Percentiles rank a stretch among this genome's conserved stretches.
phyloP scores from a whole-genome alignment of 495 filamentous ascomycete genomes.

The Sabuloglossum arenarium region DNA sequence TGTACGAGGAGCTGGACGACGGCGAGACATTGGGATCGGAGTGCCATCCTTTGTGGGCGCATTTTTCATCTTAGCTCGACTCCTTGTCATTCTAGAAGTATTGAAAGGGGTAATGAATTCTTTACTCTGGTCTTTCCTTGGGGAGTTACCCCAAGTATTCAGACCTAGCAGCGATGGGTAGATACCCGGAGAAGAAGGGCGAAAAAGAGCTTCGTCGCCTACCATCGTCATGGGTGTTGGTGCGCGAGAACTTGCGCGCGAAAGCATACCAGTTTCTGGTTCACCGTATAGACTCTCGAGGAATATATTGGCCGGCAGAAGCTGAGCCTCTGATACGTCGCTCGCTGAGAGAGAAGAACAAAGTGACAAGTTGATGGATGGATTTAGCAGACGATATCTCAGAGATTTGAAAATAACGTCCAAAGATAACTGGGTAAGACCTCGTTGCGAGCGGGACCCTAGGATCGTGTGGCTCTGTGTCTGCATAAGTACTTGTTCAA shows the following conservation, averaged over 20 bases:
- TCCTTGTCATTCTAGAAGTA: conserved; percentile 8
- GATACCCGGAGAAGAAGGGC: conserved; percentile 11
- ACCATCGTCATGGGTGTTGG: conserved; percentile 54
- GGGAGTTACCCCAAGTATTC: conserved; percentile 1
- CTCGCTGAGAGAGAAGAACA: conserved; percentile 50
- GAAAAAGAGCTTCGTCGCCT: conserved; percentile 14
- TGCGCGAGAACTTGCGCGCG: conserved; percentile 43
- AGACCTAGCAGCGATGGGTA: conserved; percentile 14
- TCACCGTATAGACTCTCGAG: conserved; percentile 47
- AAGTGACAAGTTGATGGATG: conserved; percentile 32
- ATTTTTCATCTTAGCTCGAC: conserved; percentile 18
- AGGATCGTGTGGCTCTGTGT: conserved; percentile 87
- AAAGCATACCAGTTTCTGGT: conserved; percentile 39
- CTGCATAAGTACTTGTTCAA: not conserved
- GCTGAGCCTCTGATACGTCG: conserved; percentile 64
- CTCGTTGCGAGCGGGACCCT: conserved; percentile 66
- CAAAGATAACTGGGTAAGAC: conserved; percentile 76
- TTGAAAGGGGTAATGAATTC: conserved; percentile 8
- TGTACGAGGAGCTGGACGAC: conserved; percentile 36
- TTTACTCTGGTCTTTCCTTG: conserved; percentile 2
- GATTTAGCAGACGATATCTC: conserved; percentile 36
- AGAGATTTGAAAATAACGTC: conserved; percentile 76
- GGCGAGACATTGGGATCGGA: conserved; percentile 28
- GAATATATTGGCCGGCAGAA: conserved; percentile 59
- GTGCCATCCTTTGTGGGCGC: conserved; percentile 26